Evolutionary conservation across 2,329 filamentous ascomycete species (phyloP).

Genomic region (Nothopassalora personata): DNA sequence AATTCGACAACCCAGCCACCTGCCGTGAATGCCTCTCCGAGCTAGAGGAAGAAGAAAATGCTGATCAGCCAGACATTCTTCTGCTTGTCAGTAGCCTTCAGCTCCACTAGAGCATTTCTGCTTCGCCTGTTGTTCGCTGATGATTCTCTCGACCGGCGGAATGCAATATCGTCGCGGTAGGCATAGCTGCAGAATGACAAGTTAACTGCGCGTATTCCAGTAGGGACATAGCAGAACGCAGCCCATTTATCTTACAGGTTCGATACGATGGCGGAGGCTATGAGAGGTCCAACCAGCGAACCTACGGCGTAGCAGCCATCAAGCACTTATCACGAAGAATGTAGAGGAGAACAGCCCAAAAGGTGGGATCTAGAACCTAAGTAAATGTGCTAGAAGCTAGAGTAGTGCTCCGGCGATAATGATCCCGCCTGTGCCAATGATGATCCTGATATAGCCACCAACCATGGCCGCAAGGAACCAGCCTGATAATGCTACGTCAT

Average conservation of each 20-base stretch:
- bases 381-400: slow-evolving; percentile 50
- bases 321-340: slow-evolving; percentile 49
- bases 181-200: slow-evolving; percentile 12
- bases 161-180: slow-evolving; percentile 10
- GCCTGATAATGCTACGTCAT: slow-evolving; percentile 54
- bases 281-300: slow-evolving; percentile 12
- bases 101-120: slow-evolving; percentile 36
- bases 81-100: slow-evolving; percentile 42
- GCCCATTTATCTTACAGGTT: slow-evolving; percentile 12
- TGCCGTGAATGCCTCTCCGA: slow-evolving; percentile 42
- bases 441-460: slow-evolving; percentile 50
- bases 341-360: slow-evolving; percentile 54
- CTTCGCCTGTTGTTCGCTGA: slow-evolving; percentile 7
- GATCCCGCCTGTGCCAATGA: slow-evolving; percentile 53
- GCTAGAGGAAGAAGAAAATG: slow-evolving; percentile 60
- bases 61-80: slow-evolving; percentile 55
- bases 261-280: slow-evolving; percentile 16
- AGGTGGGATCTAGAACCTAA: slow-evolving; percentile 54
- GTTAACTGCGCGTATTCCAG: slow-evolving; percentile 16
- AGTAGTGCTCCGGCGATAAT: slow-evolving; percentile 52
- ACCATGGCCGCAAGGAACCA: slow-evolving; percentile 56
- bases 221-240: slow-evolving; percentile 16
- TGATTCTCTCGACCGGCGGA: background rate
- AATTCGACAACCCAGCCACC: slow-evolving; percentile 61
- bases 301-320: slow-evolving; percentile 18